Conservation (phyloP, 768 basidiomycete genomes). For the Hypholoma fasciculare region DNA sequence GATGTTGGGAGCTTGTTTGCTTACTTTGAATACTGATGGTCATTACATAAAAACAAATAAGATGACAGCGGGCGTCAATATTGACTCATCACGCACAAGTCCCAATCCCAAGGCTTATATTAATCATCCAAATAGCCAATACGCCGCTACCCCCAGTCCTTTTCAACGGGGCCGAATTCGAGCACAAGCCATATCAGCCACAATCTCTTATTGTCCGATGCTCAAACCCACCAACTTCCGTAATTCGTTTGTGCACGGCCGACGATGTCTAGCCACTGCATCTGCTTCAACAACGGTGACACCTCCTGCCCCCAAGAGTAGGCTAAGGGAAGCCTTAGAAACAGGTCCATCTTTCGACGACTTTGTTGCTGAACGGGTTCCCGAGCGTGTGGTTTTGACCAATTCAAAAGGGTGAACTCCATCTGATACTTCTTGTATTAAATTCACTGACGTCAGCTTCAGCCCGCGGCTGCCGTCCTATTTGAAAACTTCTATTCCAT, state of each 20-base stretch:
- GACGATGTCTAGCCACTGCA: constrained; percentile 30
- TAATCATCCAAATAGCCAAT: no score
- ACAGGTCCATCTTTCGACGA: constrained; percentile 79
- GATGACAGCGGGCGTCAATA: no score
- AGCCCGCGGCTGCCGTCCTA: constrained; percentile 87
- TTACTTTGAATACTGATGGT: no score
- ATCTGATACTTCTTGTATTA: not conserved
- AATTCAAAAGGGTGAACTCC: constrained; percentile 61
- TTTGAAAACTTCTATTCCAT: constrained; percentile 91
- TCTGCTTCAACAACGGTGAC: constrained; percentile 16
- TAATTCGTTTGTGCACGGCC: not conserved
- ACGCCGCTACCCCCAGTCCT: no score
- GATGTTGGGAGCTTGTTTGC: no score
- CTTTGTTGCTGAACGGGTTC: constrained; percentile 65
- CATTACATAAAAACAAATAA: no score
- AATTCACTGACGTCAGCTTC: not conserved
- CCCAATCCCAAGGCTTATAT: no score
- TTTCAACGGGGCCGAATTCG: no score
- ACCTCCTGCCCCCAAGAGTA: constrained; percentile 27
- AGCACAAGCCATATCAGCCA: no score
- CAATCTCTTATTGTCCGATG: constrained; percentile 10
- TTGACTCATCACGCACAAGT: no score
- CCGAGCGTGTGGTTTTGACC: constrained; percentile 68
- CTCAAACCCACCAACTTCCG: constrained; percentile 4
- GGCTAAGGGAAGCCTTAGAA: constrained; percentile 54